Evolutionary conservation across 1,284 basidiomycete species (phyloP), one percentile per base, ranked within the genome.

Genomic region (Malassezia nana): DNA sequence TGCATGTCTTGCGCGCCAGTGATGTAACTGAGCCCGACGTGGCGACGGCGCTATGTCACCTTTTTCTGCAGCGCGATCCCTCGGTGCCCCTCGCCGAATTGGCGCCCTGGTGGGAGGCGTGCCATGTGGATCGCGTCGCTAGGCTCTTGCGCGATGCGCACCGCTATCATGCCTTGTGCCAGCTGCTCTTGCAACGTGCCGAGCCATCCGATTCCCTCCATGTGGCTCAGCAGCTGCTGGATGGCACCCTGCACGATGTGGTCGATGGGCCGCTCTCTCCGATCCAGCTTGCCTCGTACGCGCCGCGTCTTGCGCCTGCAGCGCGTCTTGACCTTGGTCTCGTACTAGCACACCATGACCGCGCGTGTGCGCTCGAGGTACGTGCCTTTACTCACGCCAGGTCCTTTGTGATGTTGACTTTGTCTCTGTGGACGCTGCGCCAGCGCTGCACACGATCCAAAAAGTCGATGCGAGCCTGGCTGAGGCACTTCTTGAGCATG

Each of bases 401-500:
- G 22, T 26, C 13, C 46, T 53, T 13, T 25, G 13, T 13, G 28
- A 25, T 13, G 26, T 41, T 18, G 50, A 52, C 32, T 52, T 33
- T 28, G 8, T 16, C 20, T 39, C 22, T 3, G 15, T 25, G 1
- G 42, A 35, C 6, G 25, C 31, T 15, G 33, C 39, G 3, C 9
- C 16, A 5, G 64, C 60, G 26, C 59, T 65, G 12, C 33, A 46
- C 10, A 57, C 63, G 39, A 46, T 68, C 15, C 50, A 50, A 1
- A 45, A 35, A 25, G 55, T 65, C 31, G 61, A 71, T 42, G 53
- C 57, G 6, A 43, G 58, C 13, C 64, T 65, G 2, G 66, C 64
- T 4, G 56, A 50, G n/a, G 54, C 40, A 28, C 69, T 67, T n/a
- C 56, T 70, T 5, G 69, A 72, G 60, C 59, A 59, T 6, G 54